Conservation (phyloP, 371 early-diverging fungal species). For the Mortierella sp. region DNA sequence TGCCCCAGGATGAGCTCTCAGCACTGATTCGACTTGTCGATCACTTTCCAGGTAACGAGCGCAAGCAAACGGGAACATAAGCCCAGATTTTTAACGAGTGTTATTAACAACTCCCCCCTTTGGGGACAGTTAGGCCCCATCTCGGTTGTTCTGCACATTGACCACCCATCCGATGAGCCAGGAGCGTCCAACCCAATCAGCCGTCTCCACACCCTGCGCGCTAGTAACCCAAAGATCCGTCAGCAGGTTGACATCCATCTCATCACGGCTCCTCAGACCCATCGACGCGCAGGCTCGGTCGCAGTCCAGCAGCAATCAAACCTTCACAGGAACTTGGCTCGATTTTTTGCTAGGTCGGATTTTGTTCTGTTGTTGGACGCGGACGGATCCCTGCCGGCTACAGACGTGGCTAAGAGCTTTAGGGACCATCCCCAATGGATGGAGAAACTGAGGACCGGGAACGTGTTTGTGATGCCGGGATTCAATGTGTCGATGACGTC, state of each 20-base stretch:
- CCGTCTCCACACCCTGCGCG: conserved; percentile 56
- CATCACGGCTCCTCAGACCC: conserved; percentile 57
- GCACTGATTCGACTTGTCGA: conserved; percentile 50
- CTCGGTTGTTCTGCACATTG: conserved; percentile 62
- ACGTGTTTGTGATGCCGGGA: conserved; percentile 70
- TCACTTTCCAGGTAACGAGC: conserved; percentile 48
- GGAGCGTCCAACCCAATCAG: conserved; percentile 36
- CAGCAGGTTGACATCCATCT: conserved; percentile 66
- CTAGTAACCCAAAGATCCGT: conserved; percentile 55
- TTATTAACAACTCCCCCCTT: no score
- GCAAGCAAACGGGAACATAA: no score
- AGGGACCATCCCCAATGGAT: conserved; percentile 47
- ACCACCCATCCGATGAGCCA: conserved; percentile 31
- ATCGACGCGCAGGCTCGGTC: conserved; percentile 14
- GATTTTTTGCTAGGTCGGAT: conserved; percentile 66
- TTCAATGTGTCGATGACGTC: conserved; percentile 30
- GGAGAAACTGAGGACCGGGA: conserved; percentile 58
- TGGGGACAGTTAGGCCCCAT: conserved; percentile 59
- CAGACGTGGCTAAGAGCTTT: conserved; percentile 39
- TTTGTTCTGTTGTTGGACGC: conserved; percentile 58
- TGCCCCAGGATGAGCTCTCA: conserved; percentile 51
- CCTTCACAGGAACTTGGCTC: conserved; percentile 64
- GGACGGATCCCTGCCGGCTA: conserved; percentile 55
- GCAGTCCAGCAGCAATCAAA: conserved; percentile 44
- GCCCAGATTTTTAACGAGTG: no score